Conservation (phyloP, 495 filamentous ascomycete genomes). For the Podospora pseudoanserina region DNA sequence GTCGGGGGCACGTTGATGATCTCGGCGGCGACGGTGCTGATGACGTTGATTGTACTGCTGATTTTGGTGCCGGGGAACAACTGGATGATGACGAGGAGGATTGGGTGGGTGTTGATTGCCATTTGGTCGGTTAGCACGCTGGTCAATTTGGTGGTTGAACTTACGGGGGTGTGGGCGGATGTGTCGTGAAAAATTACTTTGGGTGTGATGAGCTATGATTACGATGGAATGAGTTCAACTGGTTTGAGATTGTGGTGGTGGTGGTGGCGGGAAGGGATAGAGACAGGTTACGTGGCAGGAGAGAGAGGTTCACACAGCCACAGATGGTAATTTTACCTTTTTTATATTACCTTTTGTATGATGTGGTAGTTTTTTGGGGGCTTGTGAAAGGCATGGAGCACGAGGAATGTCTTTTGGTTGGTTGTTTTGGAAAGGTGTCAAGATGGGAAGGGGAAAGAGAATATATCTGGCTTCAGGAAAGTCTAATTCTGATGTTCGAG, state of each 20-base stretch:
- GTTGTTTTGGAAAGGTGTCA: too few species aligned
- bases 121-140: slow-evolving; percentile 84
- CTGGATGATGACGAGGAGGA: slow-evolving; percentile 83
- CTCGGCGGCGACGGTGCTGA: slow-evolving; percentile 70
- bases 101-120: slow-evolving; percentile 78
- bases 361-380: neutral
- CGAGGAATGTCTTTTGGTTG: neutral
- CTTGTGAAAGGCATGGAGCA: neutral
- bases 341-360: neutral
- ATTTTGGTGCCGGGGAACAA: slow-evolving; percentile 78
- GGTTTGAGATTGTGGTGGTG: neutral
- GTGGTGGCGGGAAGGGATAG: neutral
- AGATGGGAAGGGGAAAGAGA: too few species aligned
- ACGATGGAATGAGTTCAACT: neutral
- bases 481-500: too few species aligned
- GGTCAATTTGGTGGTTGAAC: slow-evolving; percentile 78
- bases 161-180: slow-evolving; percentile 53
- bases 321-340: neutral
- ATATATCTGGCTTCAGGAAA: too few species aligned
- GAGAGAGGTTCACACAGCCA: neutral
- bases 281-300: neutral
- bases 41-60: slow-evolving; percentile 75
- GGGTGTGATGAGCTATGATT: neutral
- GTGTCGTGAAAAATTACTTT: slow-evolving; percentile 20
- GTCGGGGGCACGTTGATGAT: slow-evolving; percentile 82